Conservation (phyloP, 2,329 filamentous ascomycete species). For the Venturia aucupariae region DNA sequence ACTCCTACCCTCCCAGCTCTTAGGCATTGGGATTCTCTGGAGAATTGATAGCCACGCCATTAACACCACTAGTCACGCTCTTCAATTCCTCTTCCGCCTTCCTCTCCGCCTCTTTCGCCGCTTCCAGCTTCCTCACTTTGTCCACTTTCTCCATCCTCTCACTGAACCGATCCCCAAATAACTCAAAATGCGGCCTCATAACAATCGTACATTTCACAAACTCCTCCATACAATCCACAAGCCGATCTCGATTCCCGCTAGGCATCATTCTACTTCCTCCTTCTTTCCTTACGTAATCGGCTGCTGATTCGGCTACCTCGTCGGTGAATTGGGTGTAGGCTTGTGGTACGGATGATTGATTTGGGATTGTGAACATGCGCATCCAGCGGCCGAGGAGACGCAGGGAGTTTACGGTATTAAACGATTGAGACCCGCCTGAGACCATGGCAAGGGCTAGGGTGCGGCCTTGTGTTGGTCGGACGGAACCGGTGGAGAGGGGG, state of each 20-base stretch:
- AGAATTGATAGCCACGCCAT: neutral
- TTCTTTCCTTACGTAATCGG: constrained; percentile 19
- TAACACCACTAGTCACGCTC: neutral
- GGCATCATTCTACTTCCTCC: constrained; percentile 44
- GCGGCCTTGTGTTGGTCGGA: constrained; percentile 57
- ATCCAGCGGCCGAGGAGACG: constrained; percentile 59
- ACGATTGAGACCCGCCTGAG: constrained; percentile 55
- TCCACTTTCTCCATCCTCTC: constrained; percentile 41
- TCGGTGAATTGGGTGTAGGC: constrained; percentile 54
- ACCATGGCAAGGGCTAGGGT: constrained; percentile 56
- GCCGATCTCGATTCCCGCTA: constrained; percentile 47
- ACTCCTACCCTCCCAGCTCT: neutral
- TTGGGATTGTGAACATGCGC: constrained; percentile 59
- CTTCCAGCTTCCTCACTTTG: constrained; percentile 5
- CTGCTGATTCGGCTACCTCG: constrained; percentile 26
- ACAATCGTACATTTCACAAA: constrained; percentile 60
- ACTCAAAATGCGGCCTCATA: constrained; percentile 51
- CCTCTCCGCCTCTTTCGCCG: neutral
- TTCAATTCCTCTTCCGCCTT: neutral
- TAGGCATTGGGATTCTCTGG: neutral
- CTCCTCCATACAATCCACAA: constrained; percentile 62
- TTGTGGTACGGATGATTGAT: constrained; percentile 54
- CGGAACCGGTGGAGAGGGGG: constrained; percentile 50
- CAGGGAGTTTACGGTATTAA: constrained; percentile 59
- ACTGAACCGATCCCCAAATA: constrained; percentile 55